Evolutionary conservation across 164 flowering plant species (phyloP).

Genomic region (Dillenia turbinata): DNA sequence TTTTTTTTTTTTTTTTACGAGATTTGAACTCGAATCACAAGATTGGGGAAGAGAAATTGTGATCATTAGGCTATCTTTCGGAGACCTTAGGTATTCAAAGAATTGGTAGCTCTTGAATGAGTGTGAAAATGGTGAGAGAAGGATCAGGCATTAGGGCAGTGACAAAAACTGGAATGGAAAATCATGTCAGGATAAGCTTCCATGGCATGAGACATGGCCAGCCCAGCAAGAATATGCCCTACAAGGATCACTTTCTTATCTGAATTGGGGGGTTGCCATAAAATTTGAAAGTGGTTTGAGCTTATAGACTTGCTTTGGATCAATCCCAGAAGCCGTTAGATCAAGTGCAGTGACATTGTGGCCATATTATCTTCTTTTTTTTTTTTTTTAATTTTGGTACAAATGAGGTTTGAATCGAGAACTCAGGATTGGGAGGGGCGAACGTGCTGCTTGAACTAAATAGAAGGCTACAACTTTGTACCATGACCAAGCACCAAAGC

Average conservation of each 20-base stretch:
- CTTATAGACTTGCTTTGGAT: slow-evolving; percentile 5
- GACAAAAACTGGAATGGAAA: slow-evolving; percentile 23
- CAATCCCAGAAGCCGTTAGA: slow-evolving; percentile 26
- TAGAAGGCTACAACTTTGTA: slow-evolving; percentile 21
- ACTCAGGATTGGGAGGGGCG: too few species aligned
- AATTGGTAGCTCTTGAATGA: too few species aligned
- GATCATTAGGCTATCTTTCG: too few species aligned
- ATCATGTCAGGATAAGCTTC: slow-evolving; percentile 26
- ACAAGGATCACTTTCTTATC: slow-evolving; percentile 24
- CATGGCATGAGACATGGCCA: slow-evolving; percentile 23
- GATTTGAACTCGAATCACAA: too few species aligned
- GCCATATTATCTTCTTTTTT: slow-evolving; percentile 18
- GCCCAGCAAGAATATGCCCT: slow-evolving; percentile 24
- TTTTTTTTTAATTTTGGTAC: too few species aligned
- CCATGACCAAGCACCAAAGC: slow-evolving; percentile 37
- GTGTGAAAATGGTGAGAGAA: too few species aligned
- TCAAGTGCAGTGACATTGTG: slow-evolving; percentile 31
- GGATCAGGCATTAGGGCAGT: slow-evolving; percentile 12
- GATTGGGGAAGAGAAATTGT: too few species aligned
- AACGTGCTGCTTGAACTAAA: too few species aligned
- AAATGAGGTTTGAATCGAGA: too few species aligned
- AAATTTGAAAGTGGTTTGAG: slow-evolving; percentile 19
- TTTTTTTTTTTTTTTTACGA: too few species aligned
- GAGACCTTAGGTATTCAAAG: too few species aligned
- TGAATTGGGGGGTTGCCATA: slow-evolving; percentile 12